A percentile compares a stretch with the other conserved stretches of the same genome.
Evolutionary conservation across 768 basidiomycete species (phyloP).

Genomic region (Paxillus rubicundulus): DNA sequence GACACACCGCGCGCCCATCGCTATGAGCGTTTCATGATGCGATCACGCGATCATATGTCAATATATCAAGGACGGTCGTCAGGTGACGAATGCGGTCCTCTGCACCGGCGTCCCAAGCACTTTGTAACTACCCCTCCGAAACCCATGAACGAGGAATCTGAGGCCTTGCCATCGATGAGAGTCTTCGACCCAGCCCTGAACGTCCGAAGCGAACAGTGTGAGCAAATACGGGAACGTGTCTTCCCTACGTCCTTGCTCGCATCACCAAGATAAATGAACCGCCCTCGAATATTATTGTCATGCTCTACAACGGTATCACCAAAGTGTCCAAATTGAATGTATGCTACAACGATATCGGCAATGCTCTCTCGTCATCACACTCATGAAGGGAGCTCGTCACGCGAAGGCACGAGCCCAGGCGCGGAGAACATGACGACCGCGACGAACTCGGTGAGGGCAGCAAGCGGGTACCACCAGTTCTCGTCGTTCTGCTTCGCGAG

Average conservation of each 20-base stretch:
- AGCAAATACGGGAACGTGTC: too few species aligned
- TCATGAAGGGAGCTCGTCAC: conserved; percentile 24
- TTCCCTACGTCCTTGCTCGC: background rate
- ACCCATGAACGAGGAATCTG: too few species aligned
- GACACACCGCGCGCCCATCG: background rate
- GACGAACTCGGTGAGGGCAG: conserved; percentile 31
- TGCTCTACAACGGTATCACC: background rate
- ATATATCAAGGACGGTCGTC: background rate
- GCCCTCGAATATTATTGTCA: background rate
- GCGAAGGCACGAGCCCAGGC: conserved; percentile 34
- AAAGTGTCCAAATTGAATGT: background rate
- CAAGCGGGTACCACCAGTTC: conserved; percentile 33
- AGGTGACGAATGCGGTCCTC: too few species aligned
- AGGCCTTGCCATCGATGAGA: too few species aligned
- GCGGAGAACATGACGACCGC: conserved; percentile 30
- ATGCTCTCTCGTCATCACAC: background rate
- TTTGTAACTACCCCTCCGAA: too few species aligned
- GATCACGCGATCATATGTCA: background rate
- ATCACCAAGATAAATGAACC: background rate
- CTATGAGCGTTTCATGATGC: background rate
- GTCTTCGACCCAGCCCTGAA: too few species aligned
- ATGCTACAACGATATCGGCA: background rate
- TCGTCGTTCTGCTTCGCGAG: conserved; percentile 25
- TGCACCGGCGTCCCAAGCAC: too few species aligned
- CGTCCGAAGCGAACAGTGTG: too few species aligned